Evolutionary conservation across 768 basidiomycete genomes (phyloP).

Genomic region (Termitomyces sp.): DNA sequence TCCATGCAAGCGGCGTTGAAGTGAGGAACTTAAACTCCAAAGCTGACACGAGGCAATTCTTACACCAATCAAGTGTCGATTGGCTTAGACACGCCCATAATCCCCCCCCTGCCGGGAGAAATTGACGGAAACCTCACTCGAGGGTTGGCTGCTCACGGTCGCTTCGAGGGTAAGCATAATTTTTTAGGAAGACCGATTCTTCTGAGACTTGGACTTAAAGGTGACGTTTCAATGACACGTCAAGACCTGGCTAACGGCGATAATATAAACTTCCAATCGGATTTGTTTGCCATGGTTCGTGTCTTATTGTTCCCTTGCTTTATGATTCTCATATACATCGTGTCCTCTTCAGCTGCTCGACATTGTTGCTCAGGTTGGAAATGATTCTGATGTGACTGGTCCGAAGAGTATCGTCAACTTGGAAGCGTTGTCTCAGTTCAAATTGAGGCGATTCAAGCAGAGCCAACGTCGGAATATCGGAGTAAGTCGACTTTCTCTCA

Average conservation of each 20-base stretch:
- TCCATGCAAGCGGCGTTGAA: neutral
- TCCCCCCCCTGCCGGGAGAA: conserved; percentile 10
- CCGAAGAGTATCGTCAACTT: conserved; percentile 10
- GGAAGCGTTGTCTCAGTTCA: conserved; percentile 7
- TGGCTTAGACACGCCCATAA: conserved; percentile 1
- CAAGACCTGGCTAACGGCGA: conserved; percentile 10
- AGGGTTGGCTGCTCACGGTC: conserved; percentile 11
- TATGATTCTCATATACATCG: neutral
- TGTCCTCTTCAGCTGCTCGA: conserved; percentile 4
- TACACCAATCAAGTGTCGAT: conserved; percentile 10
- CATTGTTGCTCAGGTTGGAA: conserved; percentile 7
- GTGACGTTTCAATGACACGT: conserved; percentile 14
- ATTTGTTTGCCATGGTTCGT: conserved; percentile 5
- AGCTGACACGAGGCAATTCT: conserved; percentile 9
- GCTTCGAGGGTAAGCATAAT: conserved; percentile 8
- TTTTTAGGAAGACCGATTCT: neutral
- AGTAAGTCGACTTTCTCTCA: neutral
- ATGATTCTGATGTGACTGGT: conserved; percentile 11
- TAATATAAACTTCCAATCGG: conserved; percentile 8
- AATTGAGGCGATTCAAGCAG: conserved; percentile 8
- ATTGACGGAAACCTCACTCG: conserved; percentile 10
- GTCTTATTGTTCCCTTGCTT: neutral
- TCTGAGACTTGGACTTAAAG: neutral
- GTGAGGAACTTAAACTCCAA: neutral
- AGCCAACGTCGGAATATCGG: conserved; percentile 3